Evolutionary conservation across 306 rosid genomes (phyloP), one percentile per base, ranked within the genome.

Genomic region (Quercus glauca): DNA sequence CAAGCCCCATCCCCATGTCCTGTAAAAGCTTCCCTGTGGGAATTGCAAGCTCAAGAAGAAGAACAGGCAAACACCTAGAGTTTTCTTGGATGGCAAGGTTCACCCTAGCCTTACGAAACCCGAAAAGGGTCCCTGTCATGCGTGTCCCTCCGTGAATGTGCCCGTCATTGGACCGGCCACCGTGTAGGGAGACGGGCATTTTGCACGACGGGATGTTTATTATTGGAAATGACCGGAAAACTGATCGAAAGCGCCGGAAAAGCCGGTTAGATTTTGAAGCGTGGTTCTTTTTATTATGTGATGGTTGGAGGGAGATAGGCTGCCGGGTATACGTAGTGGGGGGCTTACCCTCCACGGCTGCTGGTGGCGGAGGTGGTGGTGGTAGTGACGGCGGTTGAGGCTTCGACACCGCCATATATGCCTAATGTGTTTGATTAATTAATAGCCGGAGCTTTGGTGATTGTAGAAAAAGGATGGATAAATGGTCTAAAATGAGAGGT

Each of bases 71-170:
- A 5, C 89, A 85, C 5, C 76, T 89, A 0, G 98, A 83, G 75
- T 55, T 89, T 82, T 93, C 97, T 72, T 93, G 98, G 63, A 93
- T 89, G 0, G 87, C 97, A 14, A 95, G 89, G 71, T 89, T 93
- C 0, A 91, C 78, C 56, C 99, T 80, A 1, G 93, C 82, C 37
- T 89, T 95, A 0, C 89, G 73, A 58, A 71, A 76, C 12, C 97
- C 98, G 1, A 90, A 95, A 53, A 95, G 78, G 51, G 99, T 95
- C 57, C 98, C 97, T 0, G 93, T 91, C 74, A 95, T 87, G 10
- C 88, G 83, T 0, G 53, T 84, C 63, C 91, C 97, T 0, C 96
- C 96, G 8, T 89, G 88, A 5, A 90, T 80, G 76, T 78, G 79
- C 15, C 77, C 61, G 5, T 92, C 93, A 4, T 15, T 51, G 12